Evolutionary conservation across 768 basidiomycete species (phyloP).

Genomic region (Lactarius quietus): DNA sequence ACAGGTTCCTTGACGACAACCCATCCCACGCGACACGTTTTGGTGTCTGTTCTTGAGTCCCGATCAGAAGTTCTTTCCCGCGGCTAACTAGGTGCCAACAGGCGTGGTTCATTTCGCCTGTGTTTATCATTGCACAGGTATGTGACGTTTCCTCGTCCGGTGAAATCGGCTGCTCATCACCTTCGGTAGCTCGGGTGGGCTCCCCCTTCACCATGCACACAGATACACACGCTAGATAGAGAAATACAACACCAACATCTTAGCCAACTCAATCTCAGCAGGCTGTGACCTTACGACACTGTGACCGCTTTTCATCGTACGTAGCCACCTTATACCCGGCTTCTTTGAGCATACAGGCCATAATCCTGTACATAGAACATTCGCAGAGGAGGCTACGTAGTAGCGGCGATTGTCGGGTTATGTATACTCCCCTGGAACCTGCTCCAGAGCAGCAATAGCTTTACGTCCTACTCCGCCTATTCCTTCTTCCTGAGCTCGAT

Average conservation of each 20-base stretch:
- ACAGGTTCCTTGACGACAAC: slow-evolving; percentile 59
- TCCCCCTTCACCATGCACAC: not conserved
- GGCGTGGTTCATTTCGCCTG: slow-evolving; percentile 76
- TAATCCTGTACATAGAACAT: slow-evolving; percentile 51
- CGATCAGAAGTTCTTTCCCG: not conserved
- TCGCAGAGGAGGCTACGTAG: slow-evolving; percentile 77
- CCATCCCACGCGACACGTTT: slow-evolving; percentile 66
- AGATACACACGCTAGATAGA: slow-evolving; percentile 11
- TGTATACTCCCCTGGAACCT: slow-evolving; percentile 78
- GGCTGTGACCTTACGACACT: slow-evolving; percentile 81
- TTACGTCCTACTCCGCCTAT: slow-evolving; percentile 80
- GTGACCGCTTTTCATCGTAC: slow-evolving; percentile 68
- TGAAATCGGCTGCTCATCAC: not conserved
- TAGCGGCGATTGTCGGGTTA: slow-evolving; percentile 74
- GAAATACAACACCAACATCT: slow-evolving; percentile 62
- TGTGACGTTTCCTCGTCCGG: not conserved
- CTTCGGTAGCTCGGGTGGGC: slow-evolving; percentile 27
- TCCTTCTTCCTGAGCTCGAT: slow-evolving; percentile 80
- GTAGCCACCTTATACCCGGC: slow-evolving; percentile 26
- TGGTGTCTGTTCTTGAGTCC: slow-evolving; percentile 40
- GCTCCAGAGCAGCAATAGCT: slow-evolving; percentile 66
- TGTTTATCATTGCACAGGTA: slow-evolving; percentile 77
- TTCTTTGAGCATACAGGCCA: not conserved
- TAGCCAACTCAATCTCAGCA: slow-evolving; percentile 79
- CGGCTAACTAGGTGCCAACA: slow-evolving; percentile 30